Percentiles rank a stretch among this genome's conserved stretches.
These are phyloP conservation scores for Cyberlindnera subsufficiens DNA, from an alignment of 805 yeast species.

Conservation along the genomic window DNA sequence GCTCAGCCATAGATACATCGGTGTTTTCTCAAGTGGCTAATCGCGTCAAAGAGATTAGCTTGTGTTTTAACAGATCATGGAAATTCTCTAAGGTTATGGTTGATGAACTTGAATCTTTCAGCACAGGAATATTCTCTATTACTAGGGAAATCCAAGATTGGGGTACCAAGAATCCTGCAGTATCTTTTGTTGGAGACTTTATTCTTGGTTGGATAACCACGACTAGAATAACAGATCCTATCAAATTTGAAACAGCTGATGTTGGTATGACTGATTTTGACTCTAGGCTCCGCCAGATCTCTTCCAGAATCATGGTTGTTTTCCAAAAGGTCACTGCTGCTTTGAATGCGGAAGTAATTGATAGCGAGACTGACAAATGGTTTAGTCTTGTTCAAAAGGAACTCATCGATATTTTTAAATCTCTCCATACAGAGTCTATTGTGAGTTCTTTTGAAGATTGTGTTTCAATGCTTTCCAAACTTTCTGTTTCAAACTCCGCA, in stretches of 20 bases:
- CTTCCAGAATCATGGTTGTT: slow-evolving; percentile 56
- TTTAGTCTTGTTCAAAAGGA: slow-evolving; percentile 43
- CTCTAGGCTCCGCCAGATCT: slow-evolving; percentile 39
- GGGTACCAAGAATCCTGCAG: slow-evolving; percentile 25
- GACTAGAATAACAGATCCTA: background rate
- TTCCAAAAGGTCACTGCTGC: slow-evolving; percentile 47
- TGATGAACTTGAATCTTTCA: slow-evolving; percentile 18
- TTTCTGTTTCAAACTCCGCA: slow-evolving; percentile 32
- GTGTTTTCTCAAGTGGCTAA: slow-evolving; percentile 16
- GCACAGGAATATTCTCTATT: slow-evolving; percentile 21
- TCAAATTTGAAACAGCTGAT: background rate
- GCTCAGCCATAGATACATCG: slow-evolving; percentile 11
- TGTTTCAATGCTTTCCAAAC: slow-evolving; percentile 29
- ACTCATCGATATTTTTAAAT: slow-evolving; percentile 34
- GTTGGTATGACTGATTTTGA: slow-evolving; percentile 37
- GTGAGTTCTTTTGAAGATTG: slow-evolving; percentile 29
- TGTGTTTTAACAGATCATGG: slow-evolving; percentile 11
- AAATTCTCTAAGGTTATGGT: slow-evolving; percentile 13
- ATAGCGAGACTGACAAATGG: slow-evolving; percentile 66
- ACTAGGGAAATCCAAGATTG: slow-evolving; percentile 27
- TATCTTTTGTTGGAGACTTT: slow-evolving; percentile 43
- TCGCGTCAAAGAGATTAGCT: slow-evolving; percentile 6
- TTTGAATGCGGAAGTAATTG: slow-evolving; percentile 18
- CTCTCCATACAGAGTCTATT: slow-evolving; percentile 36
- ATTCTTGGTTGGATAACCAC: slow-evolving; percentile 40